phyloP scores from a whole-genome alignment of 75 land plant species.

The Sequoia sempervirens region DNA sequence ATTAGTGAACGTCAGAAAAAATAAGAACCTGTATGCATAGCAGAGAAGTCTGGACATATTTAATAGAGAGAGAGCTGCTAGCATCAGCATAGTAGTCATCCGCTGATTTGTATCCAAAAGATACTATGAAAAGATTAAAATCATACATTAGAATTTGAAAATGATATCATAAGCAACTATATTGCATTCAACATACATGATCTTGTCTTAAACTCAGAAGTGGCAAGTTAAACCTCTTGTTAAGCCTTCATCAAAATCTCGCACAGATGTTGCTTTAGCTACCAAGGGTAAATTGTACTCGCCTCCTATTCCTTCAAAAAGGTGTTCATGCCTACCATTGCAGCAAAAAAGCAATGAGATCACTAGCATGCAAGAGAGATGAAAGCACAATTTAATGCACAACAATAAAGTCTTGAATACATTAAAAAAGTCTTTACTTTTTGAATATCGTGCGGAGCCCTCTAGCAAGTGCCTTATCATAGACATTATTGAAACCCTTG shows the following conservation, averaged over 20 bases:
- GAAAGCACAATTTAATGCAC: slow-evolving; percentile 2
- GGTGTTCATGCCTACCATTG: slow-evolving; percentile 57
- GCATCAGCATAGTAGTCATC: slow-evolving; percentile 94
- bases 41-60: slow-evolving; percentile 69
- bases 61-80: slow-evolving; percentile 79
- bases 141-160: background rate
- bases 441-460: slow-evolving; percentile 74
- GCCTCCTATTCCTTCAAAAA: slow-evolving; percentile 79
- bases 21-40: slow-evolving; percentile 82
- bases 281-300: slow-evolving; percentile 70
- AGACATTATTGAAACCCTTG: slow-evolving; percentile 86
- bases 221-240: slow-evolving; percentile 60
- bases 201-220: background rate
- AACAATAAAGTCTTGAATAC: background rate
- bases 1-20: too few species aligned
- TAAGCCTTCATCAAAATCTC: slow-evolving; percentile 91
- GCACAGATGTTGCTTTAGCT: slow-evolving; percentile 72
- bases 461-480: slow-evolving; percentile 79
- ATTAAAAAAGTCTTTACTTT: slow-evolving; percentile 45
- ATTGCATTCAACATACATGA: background rate
- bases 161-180: background rate
- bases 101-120: slow-evolving; percentile 92
- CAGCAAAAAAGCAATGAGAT: slow-evolving; percentile 3
- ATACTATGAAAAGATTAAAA: slow-evolving; percentile 43
- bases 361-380: background rate